These are phyloP conservation scores for Sporothrix humicola DNA, from an alignment of 2,329 filamentous ascomycete species.

Conservation along the genomic window DNA sequence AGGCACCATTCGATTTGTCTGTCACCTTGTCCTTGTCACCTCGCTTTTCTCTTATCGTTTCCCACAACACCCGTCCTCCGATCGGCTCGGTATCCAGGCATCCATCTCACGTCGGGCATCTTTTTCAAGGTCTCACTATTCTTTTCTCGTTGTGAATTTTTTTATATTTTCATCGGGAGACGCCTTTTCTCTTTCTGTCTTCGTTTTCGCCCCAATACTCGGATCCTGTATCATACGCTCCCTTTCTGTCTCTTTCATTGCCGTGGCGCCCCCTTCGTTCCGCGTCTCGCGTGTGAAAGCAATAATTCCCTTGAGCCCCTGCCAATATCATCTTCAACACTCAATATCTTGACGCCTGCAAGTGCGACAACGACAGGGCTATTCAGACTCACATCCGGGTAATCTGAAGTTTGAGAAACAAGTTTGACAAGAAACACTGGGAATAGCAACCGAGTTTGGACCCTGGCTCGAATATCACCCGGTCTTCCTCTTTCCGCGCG, in stretches of 20 bases:
- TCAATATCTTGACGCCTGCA: slow-evolving; percentile 8
- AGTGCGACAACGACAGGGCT: slow-evolving; percentile 1
- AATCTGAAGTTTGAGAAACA: no score
- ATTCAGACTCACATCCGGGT: neutral
- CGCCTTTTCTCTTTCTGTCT: neutral
- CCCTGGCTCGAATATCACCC: slow-evolving; percentile 16
- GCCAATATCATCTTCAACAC: slow-evolving; percentile 18
- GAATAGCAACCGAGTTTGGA: slow-evolving; percentile 22
- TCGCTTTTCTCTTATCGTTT: neutral
- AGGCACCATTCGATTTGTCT: neutral
- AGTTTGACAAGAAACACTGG: neutral
- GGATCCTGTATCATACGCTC: neutral
- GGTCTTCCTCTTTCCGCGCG: slow-evolving; percentile 25
- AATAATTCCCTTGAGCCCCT: slow-evolving; percentile 22
- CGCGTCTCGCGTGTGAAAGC: slow-evolving; percentile 11
- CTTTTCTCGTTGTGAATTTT: neutral
- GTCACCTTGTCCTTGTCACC: neutral
- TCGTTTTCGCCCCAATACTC: neutral
- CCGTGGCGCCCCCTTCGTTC: slow-evolving; percentile 24
- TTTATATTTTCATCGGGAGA: neutral
- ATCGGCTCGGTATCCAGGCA: slow-evolving; percentile 21
- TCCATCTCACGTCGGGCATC: neutral
- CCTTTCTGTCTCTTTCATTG: neutral
- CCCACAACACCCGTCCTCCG: neutral
- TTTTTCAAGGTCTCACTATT: neutral